Percentiles rank a stretch among this genome's conserved stretches.
phyloP scores from a whole-genome alignment of 345 rosid species.

The Moringa oleifera region DNA sequence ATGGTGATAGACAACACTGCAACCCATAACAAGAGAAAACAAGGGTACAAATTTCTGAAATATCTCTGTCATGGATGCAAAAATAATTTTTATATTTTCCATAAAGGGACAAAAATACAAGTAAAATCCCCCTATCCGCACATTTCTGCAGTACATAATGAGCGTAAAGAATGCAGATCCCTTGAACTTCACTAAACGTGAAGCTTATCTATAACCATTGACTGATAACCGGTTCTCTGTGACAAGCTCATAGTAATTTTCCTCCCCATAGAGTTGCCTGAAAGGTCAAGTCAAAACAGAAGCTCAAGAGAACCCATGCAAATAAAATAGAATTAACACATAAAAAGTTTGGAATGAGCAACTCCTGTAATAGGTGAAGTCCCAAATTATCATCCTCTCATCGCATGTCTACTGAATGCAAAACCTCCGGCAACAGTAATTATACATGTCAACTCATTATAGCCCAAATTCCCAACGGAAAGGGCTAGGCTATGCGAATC shows the following conservation, averaged over 20 bases:
- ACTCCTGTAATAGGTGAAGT: background rate
- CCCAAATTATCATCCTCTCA: background rate
- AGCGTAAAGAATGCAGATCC: no score
- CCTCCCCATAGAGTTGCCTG: slow-evolving; percentile 68
- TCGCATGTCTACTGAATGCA: background rate
- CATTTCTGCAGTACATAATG: no score
- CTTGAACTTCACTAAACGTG: no score
- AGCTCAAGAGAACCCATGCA: background rate
- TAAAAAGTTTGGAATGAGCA: background rate
- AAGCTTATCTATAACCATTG: slow-evolving; percentile 3
- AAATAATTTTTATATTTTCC: no score
- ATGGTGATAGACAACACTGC: no score
- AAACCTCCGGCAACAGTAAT: background rate
- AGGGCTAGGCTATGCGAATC: background rate
- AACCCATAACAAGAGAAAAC: no score
- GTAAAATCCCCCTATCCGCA: no score
- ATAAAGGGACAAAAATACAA: no score
- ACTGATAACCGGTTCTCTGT: slow-evolving; percentile 24
- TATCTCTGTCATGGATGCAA: no score
- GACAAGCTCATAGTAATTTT: slow-evolving; percentile 39
- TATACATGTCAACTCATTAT: no score
- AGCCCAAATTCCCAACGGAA: no score
- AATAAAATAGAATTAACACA: background rate
- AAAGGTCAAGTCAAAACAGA: slow-evolving; percentile 7
- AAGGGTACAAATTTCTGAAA: no score